Evolutionary conservation across 169 alveolate genomes (phyloP), one percentile per base, ranked within the genome.

Genomic region (Cryptosporidium viatorum): DNA sequence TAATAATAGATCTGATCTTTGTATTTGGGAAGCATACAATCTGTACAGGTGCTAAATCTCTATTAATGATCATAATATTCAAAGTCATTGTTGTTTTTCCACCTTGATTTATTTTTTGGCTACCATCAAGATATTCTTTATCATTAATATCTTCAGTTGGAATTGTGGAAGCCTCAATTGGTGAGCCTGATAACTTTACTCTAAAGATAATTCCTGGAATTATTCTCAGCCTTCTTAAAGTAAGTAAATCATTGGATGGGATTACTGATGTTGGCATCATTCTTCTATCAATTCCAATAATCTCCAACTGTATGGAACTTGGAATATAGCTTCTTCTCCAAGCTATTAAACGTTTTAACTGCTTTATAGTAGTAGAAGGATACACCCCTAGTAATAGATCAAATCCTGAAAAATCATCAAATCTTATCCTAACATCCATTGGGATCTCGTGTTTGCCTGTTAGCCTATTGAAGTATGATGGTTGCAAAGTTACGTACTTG

Each of bases 311-410:
- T 41, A 80, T 80, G 2, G 89, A 80, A 62, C 68, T 80, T 8
- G 89, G 89, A 31, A 80, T 62, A 31, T 80, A 80, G 41, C 75
- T 80, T 18, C 89, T 59, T 62, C 89, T 59, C 89, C 89, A 80
- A 26, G 89, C 89, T 26, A 80, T 80, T 43, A 80, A 80, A 80
- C 89, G 89, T 31, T 80, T 80, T 60, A 80, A 37, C 16, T 80
- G 89, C 14, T 80, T 80, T 9, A 80, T 80, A 37, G 89, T 80
- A 37, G 89, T 80, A 18, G 89, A 80, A 26, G 89, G 89, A 65
- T 80, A 80, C 4, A 80, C 75, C 23, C 89, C 89, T 33, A 80
- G 26, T 4, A 80, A 29, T 80, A 80, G 45, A 62, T 80, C 89
- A 62, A 80, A 80, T 18, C 89, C 89, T 41, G 73, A 43, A 80